Base-by-base conservation (phyloP, 345 rosid species). In the Murraya paniculata region DNA sequence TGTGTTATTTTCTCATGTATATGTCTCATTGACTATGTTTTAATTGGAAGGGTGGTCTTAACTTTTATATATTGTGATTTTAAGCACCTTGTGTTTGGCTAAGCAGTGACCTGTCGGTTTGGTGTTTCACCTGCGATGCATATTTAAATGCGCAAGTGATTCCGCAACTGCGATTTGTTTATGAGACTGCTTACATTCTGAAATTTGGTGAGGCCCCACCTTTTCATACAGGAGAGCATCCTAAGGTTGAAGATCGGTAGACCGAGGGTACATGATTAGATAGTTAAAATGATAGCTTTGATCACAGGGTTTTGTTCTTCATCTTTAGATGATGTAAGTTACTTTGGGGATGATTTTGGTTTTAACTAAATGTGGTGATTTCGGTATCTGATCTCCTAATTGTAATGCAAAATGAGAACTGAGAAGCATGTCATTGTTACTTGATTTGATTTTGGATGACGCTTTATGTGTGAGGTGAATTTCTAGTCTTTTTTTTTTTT, bases 171-270 rank as follows among this genome's bases (percentile, higher is more conserved):
- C 86, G 87, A 50, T 90, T 90, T 70, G 86, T 84, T 72, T 82
- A 93, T 67, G 90, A 91, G 80, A 84, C 90, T 73, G 94, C 96
- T 41, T 91, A 93, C 80, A 76, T 89, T 55, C 86, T 93, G 84
- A 93, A 95, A 85, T 95, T 95, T 64, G 94, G 97, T 7, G 92
- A 93, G 85, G 76, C 86, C 5, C 96, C 96, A 2, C 99, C 99
- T 1, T 13, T 78, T 68, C 87, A 91, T 24, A 38, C 83, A 4
- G 50, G 80, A 67, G 85, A 87, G 50, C 35, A 19, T 10, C 59
- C 67, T 7, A 56, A 27, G 33, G 21, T 36, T 11, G 79, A 66
- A 56, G 78, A 67, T 73, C 50, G 62, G 53, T 70, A 67, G 27
- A 62, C 50, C 16, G 57, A 38, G 76, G 80, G 38, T 72, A 57